Evolutionary conservation across 2,329 filamentous ascomycete genomes (phyloP).

Genomic region (Botrytis squamosa): DNA sequence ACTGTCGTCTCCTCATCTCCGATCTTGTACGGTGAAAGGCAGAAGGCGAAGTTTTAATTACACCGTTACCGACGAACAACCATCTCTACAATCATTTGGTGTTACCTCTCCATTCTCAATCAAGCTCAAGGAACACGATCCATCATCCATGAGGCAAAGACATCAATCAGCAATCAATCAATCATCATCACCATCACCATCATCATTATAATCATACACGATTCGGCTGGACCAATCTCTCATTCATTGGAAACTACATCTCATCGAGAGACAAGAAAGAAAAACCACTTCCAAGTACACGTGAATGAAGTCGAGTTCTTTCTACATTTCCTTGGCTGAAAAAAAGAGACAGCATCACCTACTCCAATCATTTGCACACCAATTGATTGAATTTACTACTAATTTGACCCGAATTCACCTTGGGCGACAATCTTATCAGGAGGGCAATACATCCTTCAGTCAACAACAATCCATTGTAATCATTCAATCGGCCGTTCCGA

Average conservation of each 20-base stretch:
- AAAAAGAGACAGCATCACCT: background rate
- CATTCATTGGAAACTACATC: background rate
- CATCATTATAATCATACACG: background rate
- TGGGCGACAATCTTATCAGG: background rate
- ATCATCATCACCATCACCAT: background rate
- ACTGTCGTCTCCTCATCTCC: background rate
- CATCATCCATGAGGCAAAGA: conserved; percentile 5
- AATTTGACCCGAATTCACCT: background rate
- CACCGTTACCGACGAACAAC: background rate
- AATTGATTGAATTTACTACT: conserved; percentile 6
- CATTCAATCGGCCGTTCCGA: background rate
- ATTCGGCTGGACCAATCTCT: conserved; percentile 16
- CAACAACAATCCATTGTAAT: background rate
- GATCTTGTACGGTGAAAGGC: background rate
- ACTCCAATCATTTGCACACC: background rate
- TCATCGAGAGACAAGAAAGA: background rate
- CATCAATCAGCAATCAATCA: conserved; percentile 1
- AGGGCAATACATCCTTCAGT: background rate
- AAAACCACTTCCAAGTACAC: background rate
- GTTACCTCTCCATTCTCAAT: conserved; percentile 7
- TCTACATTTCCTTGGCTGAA: background rate
- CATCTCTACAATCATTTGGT: background rate
- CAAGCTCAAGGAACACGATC: conserved; percentile 13
- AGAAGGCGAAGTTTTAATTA: background rate
- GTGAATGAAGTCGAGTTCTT: background rate